Evolutionary conservation across 1,139 yeast genomes (phyloP).

Genomic region (Geotrichum siamense): DNA sequence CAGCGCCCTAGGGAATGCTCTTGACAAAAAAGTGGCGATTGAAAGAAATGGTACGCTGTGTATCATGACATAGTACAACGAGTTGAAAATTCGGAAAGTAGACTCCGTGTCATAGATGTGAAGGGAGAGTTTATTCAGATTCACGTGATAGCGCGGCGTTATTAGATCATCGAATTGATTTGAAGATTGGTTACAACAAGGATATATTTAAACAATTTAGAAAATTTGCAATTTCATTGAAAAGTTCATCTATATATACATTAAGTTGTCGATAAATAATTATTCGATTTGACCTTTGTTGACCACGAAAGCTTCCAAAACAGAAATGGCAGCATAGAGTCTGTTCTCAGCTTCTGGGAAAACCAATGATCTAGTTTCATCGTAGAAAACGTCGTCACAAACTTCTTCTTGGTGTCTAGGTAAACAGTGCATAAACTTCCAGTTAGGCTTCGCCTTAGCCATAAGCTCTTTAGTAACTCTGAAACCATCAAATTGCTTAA

Average conservation of each 20-base stretch:
- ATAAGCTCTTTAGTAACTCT: conserved; percentile 71
- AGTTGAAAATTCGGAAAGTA: too few species aligned
- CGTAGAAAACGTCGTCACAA: conserved; percentile 82
- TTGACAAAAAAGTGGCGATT: not conserved
- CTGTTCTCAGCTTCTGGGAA: conserved; percentile 96
- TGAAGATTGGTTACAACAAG: not conserved
- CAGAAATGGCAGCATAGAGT: conserved; percentile 93
- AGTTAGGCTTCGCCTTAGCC: conserved; percentile 27
- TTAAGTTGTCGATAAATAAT: not conserved
- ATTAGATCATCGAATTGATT: not conserved
- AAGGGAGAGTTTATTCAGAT: too few species aligned
- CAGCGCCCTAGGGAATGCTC: not conserved
- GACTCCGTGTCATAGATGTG: too few species aligned
- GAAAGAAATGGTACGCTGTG: not conserved
- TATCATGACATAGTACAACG: conserved; percentile 5
- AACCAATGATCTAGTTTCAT: conserved; percentile 66
- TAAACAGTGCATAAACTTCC: conserved; percentile 21
- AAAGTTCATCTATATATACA: not conserved
- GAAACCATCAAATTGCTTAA: conserved; percentile 77
- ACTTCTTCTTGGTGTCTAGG: conserved; percentile 63
- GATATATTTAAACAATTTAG: not conserved
- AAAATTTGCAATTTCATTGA: too few species aligned
- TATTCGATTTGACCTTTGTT: conserved; percentile 54
- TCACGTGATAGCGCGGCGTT: too few species aligned
- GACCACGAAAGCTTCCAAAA: conserved; percentile 77